Conservation (phyloP, 257 asterid genomes). For the Thymus mandschuricus region DNA sequence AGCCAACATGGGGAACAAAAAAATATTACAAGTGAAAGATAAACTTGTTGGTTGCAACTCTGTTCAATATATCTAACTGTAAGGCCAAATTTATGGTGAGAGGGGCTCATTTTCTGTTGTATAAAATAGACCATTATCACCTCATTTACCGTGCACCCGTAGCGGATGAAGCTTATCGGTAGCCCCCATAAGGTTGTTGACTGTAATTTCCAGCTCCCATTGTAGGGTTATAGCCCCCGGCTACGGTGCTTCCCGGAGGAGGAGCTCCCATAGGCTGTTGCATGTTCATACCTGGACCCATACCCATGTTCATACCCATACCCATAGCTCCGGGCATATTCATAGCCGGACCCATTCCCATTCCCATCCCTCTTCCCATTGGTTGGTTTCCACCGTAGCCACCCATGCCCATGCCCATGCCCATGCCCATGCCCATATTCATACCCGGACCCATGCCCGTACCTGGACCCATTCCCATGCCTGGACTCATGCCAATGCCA, state of each 20-base stretch:
- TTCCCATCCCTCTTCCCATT: slow-evolving; percentile 54
- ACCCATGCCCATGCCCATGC: slow-evolving; percentile 46
- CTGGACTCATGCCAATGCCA: slow-evolving; percentile 48
- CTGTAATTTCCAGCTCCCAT: slow-evolving; percentile 71
- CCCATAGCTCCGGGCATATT: slow-evolving; percentile 30
- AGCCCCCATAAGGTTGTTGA: slow-evolving; percentile 82
- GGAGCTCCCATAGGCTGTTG: slow-evolving; percentile 73
- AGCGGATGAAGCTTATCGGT: slow-evolving; percentile 41
- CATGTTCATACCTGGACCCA: slow-evolving; percentile 49
- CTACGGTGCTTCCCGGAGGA: slow-evolving; percentile 62
- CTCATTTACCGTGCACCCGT: not conserved
- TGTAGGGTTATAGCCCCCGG: slow-evolving; percentile 70
- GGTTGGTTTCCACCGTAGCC: slow-evolving; percentile 52
- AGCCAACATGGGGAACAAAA: slow-evolving; percentile 32
- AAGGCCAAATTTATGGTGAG: slow-evolving; percentile 30
- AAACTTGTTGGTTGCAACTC: slow-evolving; percentile 29
- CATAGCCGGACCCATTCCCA: slow-evolving; percentile 20
- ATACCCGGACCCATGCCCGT: no score
- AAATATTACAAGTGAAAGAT: slow-evolving; percentile 34
- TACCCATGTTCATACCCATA: slow-evolving; percentile 32
- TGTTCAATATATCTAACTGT: slow-evolving; percentile 29
- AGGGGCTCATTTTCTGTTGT: slow-evolving; percentile 33
- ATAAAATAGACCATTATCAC: slow-evolving; percentile 25
- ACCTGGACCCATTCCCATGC: slow-evolving; percentile 31
- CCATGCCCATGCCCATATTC: slow-evolving; percentile 49